Base-by-base conservation (phyloP, 352 stramenopile genomes). In the Phytophthora cajani region DNA sequence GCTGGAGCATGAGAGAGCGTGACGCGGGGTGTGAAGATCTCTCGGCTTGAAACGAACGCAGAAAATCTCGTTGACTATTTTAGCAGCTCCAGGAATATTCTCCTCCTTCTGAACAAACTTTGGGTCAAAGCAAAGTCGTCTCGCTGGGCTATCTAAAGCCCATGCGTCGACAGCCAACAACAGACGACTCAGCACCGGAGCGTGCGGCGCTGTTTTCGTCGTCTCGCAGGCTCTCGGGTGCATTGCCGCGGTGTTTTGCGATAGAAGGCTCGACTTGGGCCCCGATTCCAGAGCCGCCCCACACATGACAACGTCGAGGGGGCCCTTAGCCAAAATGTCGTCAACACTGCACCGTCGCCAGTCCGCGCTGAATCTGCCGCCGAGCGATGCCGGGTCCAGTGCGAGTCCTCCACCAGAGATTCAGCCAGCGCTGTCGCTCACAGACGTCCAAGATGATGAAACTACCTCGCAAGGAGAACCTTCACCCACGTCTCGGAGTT, bases 291-390 rank as follows among this genome's bases (percentile, higher is more conserved):
- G 46, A 30, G 27, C 46, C 50, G 16, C 32, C 52, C 32, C 25
- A 67, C 62, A 78, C 56, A 79, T 79, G 72, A 74, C 72, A 54
- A 79, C 69, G 16, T 77, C 72, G 55, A 77, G 58, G 55, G 63
- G 57, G 33, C 54, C 16, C 61, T 56, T 50, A 54, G 40, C 53
- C 58, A 73, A 65, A 73, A 82, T 84, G 74, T 84, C 79, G 46
- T 81, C 76, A 30, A 30, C 27, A 33, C 57, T 82, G 25, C 78
- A 79, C n/a, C 71, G 79, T 62, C 73, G 76, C 42, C 76, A 82
- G 46, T 86, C 79, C n/a, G 78, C 74, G 51, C 70, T 77, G 32
- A 76, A 80, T 25, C 32, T 81, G 49, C 71, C 78, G 23, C 25
- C 55, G 5, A 27, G 30, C 50, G 52, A 71, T 11, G 38, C 27